Conservation (phyloP, 179 eudicot species). For the Nepenthes alata region DNA sequence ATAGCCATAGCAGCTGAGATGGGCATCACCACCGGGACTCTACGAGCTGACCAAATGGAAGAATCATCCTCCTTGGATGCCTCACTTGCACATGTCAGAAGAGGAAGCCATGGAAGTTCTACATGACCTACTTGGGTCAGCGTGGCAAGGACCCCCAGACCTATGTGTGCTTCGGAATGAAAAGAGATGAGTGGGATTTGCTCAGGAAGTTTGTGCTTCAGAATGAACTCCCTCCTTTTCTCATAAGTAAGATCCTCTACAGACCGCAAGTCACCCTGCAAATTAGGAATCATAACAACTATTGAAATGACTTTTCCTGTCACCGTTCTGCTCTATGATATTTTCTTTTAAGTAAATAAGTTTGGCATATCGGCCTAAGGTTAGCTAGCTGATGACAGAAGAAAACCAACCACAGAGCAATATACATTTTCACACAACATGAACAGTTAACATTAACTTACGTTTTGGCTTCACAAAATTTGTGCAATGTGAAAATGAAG, state of each 20-base stretch:
- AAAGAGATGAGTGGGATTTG: conserved; percentile 72
- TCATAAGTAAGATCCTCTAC: conserved; percentile 84
- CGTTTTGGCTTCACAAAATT: no score
- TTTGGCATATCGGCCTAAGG: no score
- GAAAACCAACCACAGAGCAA: no score
- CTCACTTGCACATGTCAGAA: conserved; percentile 18
- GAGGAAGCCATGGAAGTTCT: conserved; percentile 67
- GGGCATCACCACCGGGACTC: conserved; percentile 64
- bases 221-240: conserved; percentile 61
- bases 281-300: neutral
- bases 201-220: conserved; percentile 58
- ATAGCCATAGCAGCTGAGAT: conserved; percentile 74
- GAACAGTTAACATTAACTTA: no score
- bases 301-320: no score
- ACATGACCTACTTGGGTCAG: conserved; percentile 84
- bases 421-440: no score
- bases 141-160: conserved; percentile 55
- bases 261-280: conserved; percentile 76
- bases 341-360: no score
- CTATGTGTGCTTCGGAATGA: conserved; percentile 75
- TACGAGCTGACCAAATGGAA: conserved; percentile 19
- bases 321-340: no score
- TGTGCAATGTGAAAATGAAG: no score
- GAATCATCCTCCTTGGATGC: conserved; percentile 11
- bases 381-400: no score